Evolutionary conservation across 2,329 filamentous ascomycete genomes (phyloP).

Genomic region (Lojkania enalia): DNA sequence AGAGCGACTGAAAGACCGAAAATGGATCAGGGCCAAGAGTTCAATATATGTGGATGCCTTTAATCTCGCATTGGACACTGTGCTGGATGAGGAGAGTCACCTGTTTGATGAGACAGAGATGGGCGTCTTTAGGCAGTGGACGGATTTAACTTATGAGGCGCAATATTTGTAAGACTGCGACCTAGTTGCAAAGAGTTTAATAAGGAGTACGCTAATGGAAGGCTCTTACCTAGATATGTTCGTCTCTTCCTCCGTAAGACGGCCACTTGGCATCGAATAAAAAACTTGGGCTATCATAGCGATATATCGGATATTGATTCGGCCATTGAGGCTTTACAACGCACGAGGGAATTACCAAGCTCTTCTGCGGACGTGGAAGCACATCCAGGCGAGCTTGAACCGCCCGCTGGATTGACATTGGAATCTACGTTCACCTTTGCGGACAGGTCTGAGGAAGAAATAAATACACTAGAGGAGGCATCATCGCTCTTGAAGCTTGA

Average conservation of each 20-base stretch:
- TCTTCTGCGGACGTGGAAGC: slow-evolving; percentile 40
- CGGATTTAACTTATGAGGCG: slow-evolving; percentile 73
- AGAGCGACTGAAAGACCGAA: slow-evolving; percentile 58
- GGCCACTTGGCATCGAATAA: slow-evolving; percentile 84
- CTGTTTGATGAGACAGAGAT: slow-evolving; percentile 82
- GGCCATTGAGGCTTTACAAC: slow-evolving; percentile 69
- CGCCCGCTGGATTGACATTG: slow-evolving; percentile 54
- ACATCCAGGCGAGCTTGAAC: slow-evolving; percentile 55
- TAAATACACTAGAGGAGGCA: slow-evolving; percentile 80
- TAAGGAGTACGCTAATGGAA: background rate
- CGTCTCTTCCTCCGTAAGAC: slow-evolving; percentile 91
- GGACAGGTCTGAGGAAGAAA: slow-evolving; percentile 72
- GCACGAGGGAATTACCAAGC: slow-evolving; percentile 58
- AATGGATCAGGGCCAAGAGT: slow-evolving; percentile 75
- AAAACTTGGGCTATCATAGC: slow-evolving; percentile 74
- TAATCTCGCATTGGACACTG: slow-evolving; percentile 86
- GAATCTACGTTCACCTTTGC: slow-evolving; percentile 72
- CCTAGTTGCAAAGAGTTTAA: background rate
- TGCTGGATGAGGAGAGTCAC: slow-evolving; percentile 84
- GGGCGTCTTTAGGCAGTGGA: slow-evolving; percentile 77
- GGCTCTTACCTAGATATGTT: slow-evolving; percentile 68
- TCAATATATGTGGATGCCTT: slow-evolving; percentile 98
- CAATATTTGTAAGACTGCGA: slow-evolving; percentile 92
- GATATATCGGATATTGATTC: slow-evolving; percentile 75
- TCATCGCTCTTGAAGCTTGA: slow-evolving; percentile 80